phyloP scores from a whole-genome alignment of 225 moss, liverwort and hornwort species.

The Polytrichum commune region DNA sequence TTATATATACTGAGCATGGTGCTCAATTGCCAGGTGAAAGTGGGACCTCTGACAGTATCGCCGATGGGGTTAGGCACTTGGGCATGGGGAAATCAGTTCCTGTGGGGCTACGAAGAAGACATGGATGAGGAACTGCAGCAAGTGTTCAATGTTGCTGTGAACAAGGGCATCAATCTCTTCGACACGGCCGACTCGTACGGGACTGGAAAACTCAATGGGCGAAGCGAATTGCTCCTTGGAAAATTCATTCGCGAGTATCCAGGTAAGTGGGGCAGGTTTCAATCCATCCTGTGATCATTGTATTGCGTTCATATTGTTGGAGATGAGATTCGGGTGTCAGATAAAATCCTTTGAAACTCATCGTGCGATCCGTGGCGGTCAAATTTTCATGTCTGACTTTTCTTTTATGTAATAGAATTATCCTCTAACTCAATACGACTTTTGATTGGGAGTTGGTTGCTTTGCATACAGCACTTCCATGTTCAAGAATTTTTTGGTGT shows the following conservation, averaged over 20 bases:
- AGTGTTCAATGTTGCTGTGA: conserved; percentile 82
- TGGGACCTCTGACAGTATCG: conserved; percentile 78
- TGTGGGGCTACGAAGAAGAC: conserved; percentile 89
- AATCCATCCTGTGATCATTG: too few relatives aligned
- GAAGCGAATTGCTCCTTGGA: conserved; percentile 87
- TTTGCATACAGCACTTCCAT: too few relatives aligned
- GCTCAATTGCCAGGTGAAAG: conserved; percentile 47
- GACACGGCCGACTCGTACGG: conserved; percentile 99
- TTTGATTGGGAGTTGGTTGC: too few relatives aligned
- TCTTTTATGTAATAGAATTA: too few relatives aligned
- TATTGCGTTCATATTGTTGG: too few relatives aligned
- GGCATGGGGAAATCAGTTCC: conserved; percentile 97
- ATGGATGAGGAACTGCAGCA: conserved; percentile 93
- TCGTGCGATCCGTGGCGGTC: too few relatives aligned
- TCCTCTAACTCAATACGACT: too few relatives aligned
- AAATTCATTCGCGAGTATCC: conserved; percentile 81
- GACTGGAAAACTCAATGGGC: conserved; percentile 89
- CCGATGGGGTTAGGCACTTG: conserved; percentile 97
- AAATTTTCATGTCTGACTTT: too few relatives aligned
- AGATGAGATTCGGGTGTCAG: too few relatives aligned
- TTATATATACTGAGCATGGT: background rate
- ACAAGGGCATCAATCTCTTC: conserved; percentile 76
- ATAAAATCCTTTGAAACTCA: too few relatives aligned
- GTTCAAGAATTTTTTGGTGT: too few relatives aligned
- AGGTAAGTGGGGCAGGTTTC: conserved; percentile 25